These are phyloP conservation scores for Emericellopsis atlantica DNA, from an alignment of 2,329 filamentous ascomycete genomes.

Conservation along the genomic window DNA sequence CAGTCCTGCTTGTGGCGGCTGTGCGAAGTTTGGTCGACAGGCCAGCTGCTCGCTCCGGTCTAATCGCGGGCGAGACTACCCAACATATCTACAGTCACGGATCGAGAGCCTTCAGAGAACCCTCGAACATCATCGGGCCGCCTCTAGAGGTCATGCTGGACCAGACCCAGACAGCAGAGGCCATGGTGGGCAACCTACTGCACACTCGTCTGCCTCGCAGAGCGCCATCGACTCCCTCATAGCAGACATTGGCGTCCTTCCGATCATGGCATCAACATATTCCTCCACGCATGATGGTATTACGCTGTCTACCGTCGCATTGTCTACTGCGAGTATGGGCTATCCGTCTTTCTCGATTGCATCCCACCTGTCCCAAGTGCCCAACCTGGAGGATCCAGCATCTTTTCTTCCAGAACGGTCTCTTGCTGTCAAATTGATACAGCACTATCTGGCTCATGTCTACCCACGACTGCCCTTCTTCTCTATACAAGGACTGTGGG, in stretches of 20 bases:
- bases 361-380: neutral
- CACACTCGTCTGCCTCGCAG: constrained; percentile 7
- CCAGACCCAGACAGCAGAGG: neutral
- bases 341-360: neutral
- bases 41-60: too few species aligned
- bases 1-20: too few species aligned
- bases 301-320: constrained; percentile 8
- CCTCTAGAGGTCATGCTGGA: neutral
- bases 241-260: constrained; percentile 11
- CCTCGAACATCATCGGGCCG: constrained; percentile 1
- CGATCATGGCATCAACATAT: constrained; percentile 7
- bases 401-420: constrained; percentile 5
- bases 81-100: constrained; percentile 7
- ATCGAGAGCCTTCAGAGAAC: constrained; percentile 6
- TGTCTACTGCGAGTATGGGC: constrained; percentile 6
- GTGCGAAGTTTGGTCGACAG: too few species aligned
- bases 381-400: neutral
- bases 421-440: constrained; percentile 8
- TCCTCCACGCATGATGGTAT: constrained; percentile 5
- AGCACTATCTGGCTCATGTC: constrained; percentile 10
- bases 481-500: constrained; percentile 11
- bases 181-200: neutral
- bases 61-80: constrained; percentile 3
- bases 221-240: constrained; percentile 4
- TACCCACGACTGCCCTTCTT: constrained; percentile 12